A percentile compares a stretch with the other conserved stretches of the same genome.
Conservation (phyloP, 192 early-diverging fungal genomes). For the Spizellomyces sp. region DNA sequence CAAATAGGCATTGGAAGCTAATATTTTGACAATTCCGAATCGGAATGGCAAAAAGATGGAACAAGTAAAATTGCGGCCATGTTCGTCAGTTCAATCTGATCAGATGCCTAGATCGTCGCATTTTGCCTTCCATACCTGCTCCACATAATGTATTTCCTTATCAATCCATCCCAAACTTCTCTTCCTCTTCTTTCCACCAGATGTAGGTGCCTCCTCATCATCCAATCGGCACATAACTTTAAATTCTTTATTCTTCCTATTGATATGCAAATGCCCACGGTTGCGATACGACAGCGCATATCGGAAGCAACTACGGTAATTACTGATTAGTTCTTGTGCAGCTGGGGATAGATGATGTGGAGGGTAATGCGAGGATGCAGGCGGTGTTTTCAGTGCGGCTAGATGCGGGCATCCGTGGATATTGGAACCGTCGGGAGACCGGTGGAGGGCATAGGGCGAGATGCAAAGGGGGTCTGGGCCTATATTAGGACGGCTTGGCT, state of each 20-base stretch:
- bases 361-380: not conserved
- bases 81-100: not conserved
- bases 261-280: constrained; percentile 29
- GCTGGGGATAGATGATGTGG: constrained; percentile 15
- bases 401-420: constrained; percentile 38
- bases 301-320: constrained; percentile 32
- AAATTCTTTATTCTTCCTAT: constrained; percentile 30
- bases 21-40: not conserved
- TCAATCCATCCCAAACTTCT: constrained; percentile 27
- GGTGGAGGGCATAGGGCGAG: constrained; percentile 33
- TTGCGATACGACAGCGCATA: constrained; percentile 33
- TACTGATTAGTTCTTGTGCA: constrained; percentile 16
- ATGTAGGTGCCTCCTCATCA: constrained; percentile 27
- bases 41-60: too few relatives aligned
- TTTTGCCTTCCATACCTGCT: constrained; percentile 24
- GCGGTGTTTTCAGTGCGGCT: constrained; percentile 22
- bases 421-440: constrained; percentile 7
- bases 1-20: constrained; percentile 37
- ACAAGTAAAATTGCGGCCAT: not conserved
- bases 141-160: constrained; percentile 35
- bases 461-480: constrained; percentile 13
- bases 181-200: constrained; percentile 32
- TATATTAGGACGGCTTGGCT: constrained; percentile 13
- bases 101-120: not conserved
- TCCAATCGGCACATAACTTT: constrained; percentile 29